Evolutionary conservation across 371 early-diverging fungal species (phyloP).

Genomic region (Nematocida sp.): DNA sequence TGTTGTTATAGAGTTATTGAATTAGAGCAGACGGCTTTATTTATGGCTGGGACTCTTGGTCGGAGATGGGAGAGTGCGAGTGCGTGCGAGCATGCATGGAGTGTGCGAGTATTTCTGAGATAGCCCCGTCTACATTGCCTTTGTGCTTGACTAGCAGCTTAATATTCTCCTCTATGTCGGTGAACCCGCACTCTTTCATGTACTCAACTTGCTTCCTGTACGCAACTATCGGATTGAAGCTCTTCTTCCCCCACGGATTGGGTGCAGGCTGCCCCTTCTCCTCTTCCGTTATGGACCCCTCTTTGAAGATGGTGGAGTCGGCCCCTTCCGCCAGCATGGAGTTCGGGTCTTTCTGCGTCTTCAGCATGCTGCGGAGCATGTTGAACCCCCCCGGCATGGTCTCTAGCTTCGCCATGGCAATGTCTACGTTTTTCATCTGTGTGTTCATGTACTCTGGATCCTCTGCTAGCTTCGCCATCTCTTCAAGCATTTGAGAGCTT

Average conservation of each 20-base stretch:
- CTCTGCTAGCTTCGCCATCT: slow-evolving; percentile 59
- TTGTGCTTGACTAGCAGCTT: slow-evolving; percentile 71
- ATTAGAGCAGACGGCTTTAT: slow-evolving; percentile 1
- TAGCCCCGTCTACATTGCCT: slow-evolving; percentile 68
- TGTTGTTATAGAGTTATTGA: too few species aligned
- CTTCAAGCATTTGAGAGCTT: slow-evolving; percentile 58
- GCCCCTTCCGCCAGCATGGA: slow-evolving; percentile 16
- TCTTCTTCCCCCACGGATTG: slow-evolving; percentile 38
- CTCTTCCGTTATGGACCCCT: slow-evolving; percentile 39
- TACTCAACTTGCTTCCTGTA: slow-evolving; percentile 70
- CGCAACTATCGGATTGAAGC: slow-evolving; percentile 55
- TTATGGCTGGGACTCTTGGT: slow-evolving; percentile 3
- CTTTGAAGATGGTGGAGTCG: slow-evolving; percentile 36
- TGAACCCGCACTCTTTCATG: slow-evolving; percentile 76
- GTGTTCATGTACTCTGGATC: slow-evolving; percentile 64
- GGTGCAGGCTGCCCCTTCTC: slow-evolving; percentile 46
- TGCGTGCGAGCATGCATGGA: not conserved
- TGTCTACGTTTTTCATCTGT: slow-evolving; percentile 64
- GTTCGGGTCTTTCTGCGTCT: slow-evolving; percentile 62
- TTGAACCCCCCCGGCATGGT: slow-evolving; percentile 65
- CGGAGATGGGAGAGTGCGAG: not conserved
- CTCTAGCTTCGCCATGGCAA: slow-evolving; percentile 64
- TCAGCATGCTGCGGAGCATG: slow-evolving; percentile 63
- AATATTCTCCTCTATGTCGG: slow-evolving; percentile 70
- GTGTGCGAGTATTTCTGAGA: slow-evolving; percentile 34